Conservation (phyloP, 2,329 filamentous ascomycete genomes). For the Arthrobotrys sinensis region DNA sequence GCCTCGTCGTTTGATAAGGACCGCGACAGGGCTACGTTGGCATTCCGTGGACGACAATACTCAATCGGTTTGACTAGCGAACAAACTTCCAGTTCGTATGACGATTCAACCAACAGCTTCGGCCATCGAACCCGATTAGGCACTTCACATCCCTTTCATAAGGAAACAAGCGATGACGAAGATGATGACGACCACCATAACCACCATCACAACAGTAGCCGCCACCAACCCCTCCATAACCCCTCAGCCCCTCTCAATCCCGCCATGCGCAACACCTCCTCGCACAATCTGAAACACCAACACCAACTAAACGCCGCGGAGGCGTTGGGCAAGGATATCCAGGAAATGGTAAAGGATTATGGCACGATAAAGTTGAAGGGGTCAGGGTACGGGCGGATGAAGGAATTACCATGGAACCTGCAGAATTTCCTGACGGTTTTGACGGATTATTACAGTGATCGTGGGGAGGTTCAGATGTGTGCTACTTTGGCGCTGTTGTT, state of each 20-base stretch:
- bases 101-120: constrained; percentile 54
- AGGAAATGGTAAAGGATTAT: constrained; percentile 56
- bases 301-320: constrained; percentile 45
- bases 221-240: constrained; percentile 18
- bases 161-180: constrained; percentile 55
- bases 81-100: constrained; percentile 62
- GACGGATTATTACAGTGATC: constrained; percentile 60
- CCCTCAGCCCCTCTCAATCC: constrained; percentile 34
- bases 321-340: constrained; percentile 39
- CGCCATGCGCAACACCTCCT: constrained; percentile 42
- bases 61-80: constrained; percentile 62
- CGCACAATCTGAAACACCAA: constrained; percentile 58
- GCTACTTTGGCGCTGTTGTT: constrained; percentile 61
- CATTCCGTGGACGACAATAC: constrained; percentile 61
- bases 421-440: constrained; percentile 61
- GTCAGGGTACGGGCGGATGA: constrained; percentile 52
- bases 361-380: constrained; percentile 48
- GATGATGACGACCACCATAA: constrained; percentile 38
- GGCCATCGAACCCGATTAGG: constrained; percentile 43
- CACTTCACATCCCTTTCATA: constrained; percentile 47
- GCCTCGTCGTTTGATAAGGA: constrained; percentile 49
- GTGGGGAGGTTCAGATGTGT: constrained; percentile 63
- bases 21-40: constrained; percentile 36
- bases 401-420: constrained; percentile 61
- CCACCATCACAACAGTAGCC: not conserved